These are phyloP conservation scores for Scedosporium minutisporum DNA, from an alignment of 2,329 filamentous ascomycete species.

Conservation along the genomic window DNA sequence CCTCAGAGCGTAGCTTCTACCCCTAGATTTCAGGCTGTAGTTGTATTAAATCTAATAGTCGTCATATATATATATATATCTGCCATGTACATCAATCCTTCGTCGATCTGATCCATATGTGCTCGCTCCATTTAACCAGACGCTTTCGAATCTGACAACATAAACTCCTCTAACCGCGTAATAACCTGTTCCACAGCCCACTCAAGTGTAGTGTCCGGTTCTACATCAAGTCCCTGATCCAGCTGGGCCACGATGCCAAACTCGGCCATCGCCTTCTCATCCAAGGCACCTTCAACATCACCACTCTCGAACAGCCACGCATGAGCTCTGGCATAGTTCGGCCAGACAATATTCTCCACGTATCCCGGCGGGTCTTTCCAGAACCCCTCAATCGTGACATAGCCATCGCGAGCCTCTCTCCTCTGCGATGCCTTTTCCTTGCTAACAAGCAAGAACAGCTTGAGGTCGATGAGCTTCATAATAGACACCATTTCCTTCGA, in stretches of 20 bases:
- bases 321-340: slow-evolving; percentile 79
- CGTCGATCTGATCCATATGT: too few species aligned
- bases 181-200: slow-evolving; percentile 62
- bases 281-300: slow-evolving; percentile 52
- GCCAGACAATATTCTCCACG: slow-evolving; percentile 92
- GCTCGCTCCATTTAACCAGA: not conserved
- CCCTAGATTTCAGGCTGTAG: too few species aligned
- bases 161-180: slow-evolving; percentile 25
- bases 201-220: slow-evolving; percentile 51
- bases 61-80: too few species aligned
- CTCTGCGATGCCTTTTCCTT: slow-evolving; percentile 54
- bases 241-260: slow-evolving; percentile 40
- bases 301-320: slow-evolving; percentile 65
- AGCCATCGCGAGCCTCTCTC: slow-evolving; percentile 60
- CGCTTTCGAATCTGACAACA: not conserved
- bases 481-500: slow-evolving; percentile 45
- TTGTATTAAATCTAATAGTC: too few species aligned
- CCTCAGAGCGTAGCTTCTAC: too few species aligned
- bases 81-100: not conserved
- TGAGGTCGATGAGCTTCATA: slow-evolving; percentile 58
- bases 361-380: slow-evolving; percentile 94
- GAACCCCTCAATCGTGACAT: slow-evolving; percentile 79
- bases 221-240: slow-evolving; percentile 35
- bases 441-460: slow-evolving; percentile 66
- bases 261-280: slow-evolving; percentile 31